Evolutionary conservation across 352 stramenopile species (phyloP), one percentile per base, ranked within the genome.

Genomic region (Phytophthora nicotianae): DNA sequence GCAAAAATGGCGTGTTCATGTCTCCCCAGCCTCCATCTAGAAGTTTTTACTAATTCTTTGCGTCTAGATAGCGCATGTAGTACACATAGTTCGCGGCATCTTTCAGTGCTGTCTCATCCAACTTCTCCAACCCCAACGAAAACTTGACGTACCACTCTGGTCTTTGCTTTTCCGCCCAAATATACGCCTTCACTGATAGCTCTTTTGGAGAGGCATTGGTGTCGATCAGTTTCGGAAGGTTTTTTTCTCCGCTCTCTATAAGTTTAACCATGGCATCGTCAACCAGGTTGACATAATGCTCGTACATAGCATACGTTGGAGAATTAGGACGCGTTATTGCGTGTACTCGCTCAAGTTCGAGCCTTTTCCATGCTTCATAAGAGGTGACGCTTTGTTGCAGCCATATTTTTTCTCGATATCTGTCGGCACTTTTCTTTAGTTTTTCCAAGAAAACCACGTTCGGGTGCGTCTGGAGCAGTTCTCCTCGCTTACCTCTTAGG

Each of bases 81-180:
- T 37, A 57, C 19, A 53, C 8, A 20, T 53, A 62, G 45, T 57
- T 68, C 5, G 33, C 2, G 4, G 51, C 50, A 43, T 56, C 27
- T 43, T 62, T 68, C 45, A 68, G 21, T 14, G 20, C 26, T 20
- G 17, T 38, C 20, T 13, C 37, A 2, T 16, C 45, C 21, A 62
- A 57, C 2, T n/a, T 21, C 20, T 57, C 32, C 60, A 68, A n/a
- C 11, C 60, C 60, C 45, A 68, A 49, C 2, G 45, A 51, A 21
- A 42, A 57, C 27, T 51, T 62, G 16, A 68, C 38, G 33, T 58
- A 68, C 26, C 32, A 45, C 13, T 68, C 60, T 1, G 60, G 52
- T 48, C 45, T 52, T 35, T 57, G 58, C 3, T n/a, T 40, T 0
- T 4, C 13, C 4, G 29, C 29, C 51, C 52, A 62, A 37, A 68